These are phyloP conservation scores for Sextonia rubra DNA, from an alignment of 164 flowering plant genomes.

Conservation along the genomic window DNA sequence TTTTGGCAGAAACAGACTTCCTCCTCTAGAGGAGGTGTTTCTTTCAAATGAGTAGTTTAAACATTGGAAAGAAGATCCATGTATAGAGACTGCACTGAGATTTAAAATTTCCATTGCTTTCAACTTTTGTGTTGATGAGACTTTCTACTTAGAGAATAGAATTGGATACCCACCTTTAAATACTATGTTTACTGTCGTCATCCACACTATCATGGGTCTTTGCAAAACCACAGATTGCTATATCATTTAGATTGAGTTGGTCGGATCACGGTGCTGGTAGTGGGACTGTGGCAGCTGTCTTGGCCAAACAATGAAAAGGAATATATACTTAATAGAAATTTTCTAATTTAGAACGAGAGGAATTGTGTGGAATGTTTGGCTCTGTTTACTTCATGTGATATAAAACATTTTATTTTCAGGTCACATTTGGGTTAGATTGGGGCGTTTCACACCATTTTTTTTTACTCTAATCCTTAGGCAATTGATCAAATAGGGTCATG, in stretches of 20 bases:
- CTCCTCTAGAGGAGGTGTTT: too few species aligned
- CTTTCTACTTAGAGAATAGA: neutral
- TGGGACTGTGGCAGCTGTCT: neutral
- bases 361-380: neutral
- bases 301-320: neutral
- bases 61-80: too few species aligned
- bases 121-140: neutral
- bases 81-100: too few species aligned
- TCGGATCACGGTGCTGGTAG: neutral
- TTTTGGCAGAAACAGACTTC: too few species aligned
- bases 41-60: too few species aligned
- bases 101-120: neutral
- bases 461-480: neutral
- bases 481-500: too few species aligned
- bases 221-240: neutral
- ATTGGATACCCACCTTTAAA: neutral
- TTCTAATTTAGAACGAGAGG: neutral
- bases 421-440: neutral
- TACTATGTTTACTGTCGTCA: neutral
- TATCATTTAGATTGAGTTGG: slow-evolving; percentile 2
- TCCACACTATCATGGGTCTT: neutral
- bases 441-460: neutral
- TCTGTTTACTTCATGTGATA: neutral
- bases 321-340: neutral
- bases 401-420: too few species aligned